Conservation (phyloP, 1,139 yeast genomes). For the Sugiyamaella neomexicana region DNA sequence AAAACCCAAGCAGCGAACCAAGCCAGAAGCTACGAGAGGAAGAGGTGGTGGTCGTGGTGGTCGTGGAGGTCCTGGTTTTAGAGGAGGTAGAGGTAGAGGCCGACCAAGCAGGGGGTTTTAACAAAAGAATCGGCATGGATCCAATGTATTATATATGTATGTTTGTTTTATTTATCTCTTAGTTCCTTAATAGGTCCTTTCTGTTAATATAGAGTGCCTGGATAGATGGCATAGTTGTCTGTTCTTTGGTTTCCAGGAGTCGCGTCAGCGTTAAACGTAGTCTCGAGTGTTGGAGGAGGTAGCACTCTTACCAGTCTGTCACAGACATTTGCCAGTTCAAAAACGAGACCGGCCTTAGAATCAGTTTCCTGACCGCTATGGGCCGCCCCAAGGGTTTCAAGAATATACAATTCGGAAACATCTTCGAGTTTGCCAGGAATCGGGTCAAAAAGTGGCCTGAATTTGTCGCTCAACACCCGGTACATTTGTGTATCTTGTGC, state of each 20-base stretch:
- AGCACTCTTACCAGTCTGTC: background rate
- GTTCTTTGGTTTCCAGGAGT: background rate
- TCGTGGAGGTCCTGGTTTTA: conserved; percentile 34
- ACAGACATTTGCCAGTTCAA: background rate
- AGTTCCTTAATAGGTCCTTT: background rate
- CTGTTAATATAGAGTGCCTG: conserved; percentile 5
- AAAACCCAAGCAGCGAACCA: conserved; percentile 40
- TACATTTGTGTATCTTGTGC: background rate
- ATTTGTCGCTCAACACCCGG: background rate
- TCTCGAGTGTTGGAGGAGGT: background rate
- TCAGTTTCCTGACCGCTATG: background rate
- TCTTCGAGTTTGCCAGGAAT: background rate
- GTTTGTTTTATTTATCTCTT: background rate
- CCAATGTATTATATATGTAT: conserved; percentile 5
- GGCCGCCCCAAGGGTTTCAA: background rate
- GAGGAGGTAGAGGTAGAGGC: conserved; percentile 37
- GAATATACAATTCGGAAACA: background rate
- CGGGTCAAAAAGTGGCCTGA: background rate
- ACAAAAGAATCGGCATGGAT: background rate
- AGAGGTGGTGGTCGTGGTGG: conserved; percentile 38
- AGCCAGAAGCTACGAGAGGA: conserved; percentile 25
- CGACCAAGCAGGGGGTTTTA: conserved; percentile 36
- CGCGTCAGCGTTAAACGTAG: background rate
- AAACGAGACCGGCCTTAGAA: background rate
- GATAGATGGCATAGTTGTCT: conserved; percentile 9